Evolutionary conservation across 768 basidiomycete genomes (phyloP), one percentile per base, ranked within the genome.

Genomic region (Imleria badia): DNA sequence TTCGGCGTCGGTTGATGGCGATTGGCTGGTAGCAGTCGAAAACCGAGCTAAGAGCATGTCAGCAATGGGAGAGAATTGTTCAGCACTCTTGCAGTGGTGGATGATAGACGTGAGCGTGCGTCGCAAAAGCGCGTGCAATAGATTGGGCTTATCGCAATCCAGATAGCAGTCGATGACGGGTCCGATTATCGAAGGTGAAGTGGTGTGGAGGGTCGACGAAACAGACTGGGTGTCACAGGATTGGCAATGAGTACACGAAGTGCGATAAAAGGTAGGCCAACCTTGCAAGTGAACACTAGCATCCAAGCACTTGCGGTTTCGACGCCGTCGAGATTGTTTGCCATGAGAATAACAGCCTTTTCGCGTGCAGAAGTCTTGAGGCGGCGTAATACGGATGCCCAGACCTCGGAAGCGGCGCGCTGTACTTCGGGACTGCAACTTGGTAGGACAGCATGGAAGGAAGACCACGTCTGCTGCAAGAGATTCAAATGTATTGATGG

Each of bases 351-450:
- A 6, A 91, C 77, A 0, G 85, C 81, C 44, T 76, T 75, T 49
- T 81, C 81, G 30, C 88, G 75, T 9, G 78, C 76, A 13, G 79
- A 76, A 2, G 74, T 71, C 68, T 91, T 90, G 48, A 94, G 72
- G 60, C 89, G 79, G 45, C 94, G 77, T 40, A 96, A 63, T 0
- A 87, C 79, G 1, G 82, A 83, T 0, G 86, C 91, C 95, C 92
- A 97, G 5, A 92, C 91, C 64, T 97, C 93, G 1, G 91, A 87
- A 11, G 89, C 79, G 1, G 88, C 84, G 23, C 88, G 75, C 64
- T 89, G 89, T 3, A 91, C 80, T 54, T 94, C 89, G 0, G 82
- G 78, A 51, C 80, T 72, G 66, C 88, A 91, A 53, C 75, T 78
- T 4, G 80, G 79, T 10, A 92, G 66, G 2, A 78, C 72, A 1